Conservation (phyloP, 495 filamentous ascomycete genomes). For the Penicillium daleae region DNA sequence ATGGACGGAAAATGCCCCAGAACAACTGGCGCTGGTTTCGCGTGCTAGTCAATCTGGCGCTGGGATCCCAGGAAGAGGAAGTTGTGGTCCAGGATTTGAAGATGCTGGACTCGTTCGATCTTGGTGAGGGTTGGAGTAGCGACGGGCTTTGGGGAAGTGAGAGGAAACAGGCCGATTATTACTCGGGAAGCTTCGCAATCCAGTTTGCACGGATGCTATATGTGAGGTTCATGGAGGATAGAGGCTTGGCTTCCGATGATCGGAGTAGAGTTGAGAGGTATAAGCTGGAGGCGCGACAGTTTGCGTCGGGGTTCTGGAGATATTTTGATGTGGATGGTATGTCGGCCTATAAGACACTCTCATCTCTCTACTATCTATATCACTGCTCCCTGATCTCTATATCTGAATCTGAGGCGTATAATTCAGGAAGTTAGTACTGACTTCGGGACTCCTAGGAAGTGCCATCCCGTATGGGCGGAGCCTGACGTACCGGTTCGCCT, state of each 20-base stretch:
- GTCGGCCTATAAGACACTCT: neutral
- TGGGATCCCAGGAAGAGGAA: slow-evolving; percentile 15
- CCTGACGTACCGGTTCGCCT: slow-evolving; percentile 74
- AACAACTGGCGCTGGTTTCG: slow-evolving; percentile 32
- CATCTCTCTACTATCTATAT: no score
- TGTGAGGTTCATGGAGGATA: slow-evolving; percentile 11
- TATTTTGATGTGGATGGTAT: slow-evolving; percentile 52
- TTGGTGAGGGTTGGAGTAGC: slow-evolving; percentile 72
- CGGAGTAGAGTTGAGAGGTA: slow-evolving; percentile 60
- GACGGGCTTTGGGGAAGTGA: slow-evolving; percentile 63
- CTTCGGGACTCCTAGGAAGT: neutral
- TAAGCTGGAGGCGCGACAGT: slow-evolving; percentile 60
- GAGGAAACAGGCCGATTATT: slow-evolving; percentile 28
- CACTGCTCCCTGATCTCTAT: neutral
- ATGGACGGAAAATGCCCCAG: slow-evolving; percentile 18
- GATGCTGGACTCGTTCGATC: slow-evolving; percentile 25
- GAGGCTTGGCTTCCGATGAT: slow-evolving; percentile 8
- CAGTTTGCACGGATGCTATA: slow-evolving; percentile 28
- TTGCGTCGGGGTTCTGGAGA: slow-evolving; percentile 65
- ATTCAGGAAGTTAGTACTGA: neutral
- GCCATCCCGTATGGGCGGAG: slow-evolving; percentile 70
- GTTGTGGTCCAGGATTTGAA: slow-evolving; percentile 17
- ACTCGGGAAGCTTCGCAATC: slow-evolving; percentile 31
- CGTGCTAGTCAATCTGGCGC: slow-evolving; percentile 23
- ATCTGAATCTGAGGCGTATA: neutral